Evolutionary conservation across 2,329 filamentous ascomycete genomes (phyloP), one percentile per base, ranked within the genome.

Genomic region (Scedosporium minutisporum): DNA sequence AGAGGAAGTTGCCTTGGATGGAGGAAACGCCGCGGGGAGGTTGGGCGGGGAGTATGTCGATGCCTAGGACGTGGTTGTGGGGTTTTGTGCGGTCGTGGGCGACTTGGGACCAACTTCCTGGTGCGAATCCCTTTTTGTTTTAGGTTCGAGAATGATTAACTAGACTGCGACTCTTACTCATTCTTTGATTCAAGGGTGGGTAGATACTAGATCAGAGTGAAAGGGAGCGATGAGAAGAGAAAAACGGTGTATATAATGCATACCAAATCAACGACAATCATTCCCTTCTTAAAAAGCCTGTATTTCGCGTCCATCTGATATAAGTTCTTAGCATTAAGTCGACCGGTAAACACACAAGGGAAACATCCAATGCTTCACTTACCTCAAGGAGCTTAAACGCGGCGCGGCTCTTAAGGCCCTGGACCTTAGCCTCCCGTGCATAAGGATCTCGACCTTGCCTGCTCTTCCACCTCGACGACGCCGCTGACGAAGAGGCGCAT

Each of bases 311-410:
- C 89, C 75, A 99, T 90, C 89, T 93, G 65, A 4, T 23, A 53
- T 7, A 51, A 12, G 21, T 6, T 57, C 33, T 7, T 14, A 57
- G 16, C 23, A 23, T 18, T 18, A 18, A 53, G 23, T 25, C 21
- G 21, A 16, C 16, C n/a, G 38, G 38, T 25, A 7, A 4, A 48
- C 21, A 10, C 18, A 38, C 4, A 29, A 53, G 3, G 18, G 18
- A 41, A 33, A 38, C 7, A 21, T 4, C 21, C 38, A 3, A 38
- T 38, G 10, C 2, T 38, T 14, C 12, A 16, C 69, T 38, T 71
- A 91, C 91, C 80, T 97, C 90, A 18, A 97, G 76, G 9, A 99
- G 79, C 75, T 99, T 99, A 74, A 95, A 97, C 0, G 93, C 95
- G 27, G 95, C 95, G 65, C 95, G 86, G 69, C 91, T 96, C 75